Conservation (phyloP, 2,329 filamentous ascomycete species). For the Scytalidium sp. region DNA sequence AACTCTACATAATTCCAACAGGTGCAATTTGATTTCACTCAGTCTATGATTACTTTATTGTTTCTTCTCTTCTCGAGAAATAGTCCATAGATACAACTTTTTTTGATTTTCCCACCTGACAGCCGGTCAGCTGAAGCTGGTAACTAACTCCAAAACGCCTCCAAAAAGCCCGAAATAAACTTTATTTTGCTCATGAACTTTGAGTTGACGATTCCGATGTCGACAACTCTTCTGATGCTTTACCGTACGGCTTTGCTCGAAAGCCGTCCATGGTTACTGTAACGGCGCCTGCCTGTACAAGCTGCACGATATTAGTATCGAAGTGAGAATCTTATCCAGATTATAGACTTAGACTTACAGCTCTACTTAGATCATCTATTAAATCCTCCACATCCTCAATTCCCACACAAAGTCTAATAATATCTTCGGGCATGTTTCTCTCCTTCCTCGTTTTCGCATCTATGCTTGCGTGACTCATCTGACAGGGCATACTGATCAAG, state of each 20-base stretch:
- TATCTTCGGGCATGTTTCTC: slow-evolving; percentile 91
- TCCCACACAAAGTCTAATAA: slow-evolving; percentile 92
- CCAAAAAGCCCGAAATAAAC: not conserved
- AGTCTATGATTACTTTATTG: not conserved
- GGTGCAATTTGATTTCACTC: not conserved
- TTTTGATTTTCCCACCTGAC: not conserved
- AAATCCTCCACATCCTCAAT: slow-evolving; percentile 92
- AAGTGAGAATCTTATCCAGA: not conserved
- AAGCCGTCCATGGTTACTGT: slow-evolving; percentile 82
- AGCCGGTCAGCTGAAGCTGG: not conserved
- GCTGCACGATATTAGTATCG: slow-evolving; percentile 41
- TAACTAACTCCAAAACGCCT: not conserved
- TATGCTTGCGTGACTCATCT: slow-evolving; percentile 99
- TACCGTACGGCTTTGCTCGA: slow-evolving; percentile 46
- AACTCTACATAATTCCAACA: too few species aligned
- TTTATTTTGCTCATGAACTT: not conserved
- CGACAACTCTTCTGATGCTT: not conserved
- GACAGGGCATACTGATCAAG: slow-evolving; percentile 98
- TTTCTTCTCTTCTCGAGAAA: too few species aligned
- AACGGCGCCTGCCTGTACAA: slow-evolving; percentile 93
- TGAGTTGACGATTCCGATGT: not conserved
- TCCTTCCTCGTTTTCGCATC: slow-evolving; percentile 90
- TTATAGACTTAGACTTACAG: slow-evolving; percentile 62
- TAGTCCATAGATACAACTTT: not conserved
- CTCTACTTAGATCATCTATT: slow-evolving; percentile 87